Conservation (phyloP, 768 basidiomycete species). For the Xerocomellus chrysenteron region DNA sequence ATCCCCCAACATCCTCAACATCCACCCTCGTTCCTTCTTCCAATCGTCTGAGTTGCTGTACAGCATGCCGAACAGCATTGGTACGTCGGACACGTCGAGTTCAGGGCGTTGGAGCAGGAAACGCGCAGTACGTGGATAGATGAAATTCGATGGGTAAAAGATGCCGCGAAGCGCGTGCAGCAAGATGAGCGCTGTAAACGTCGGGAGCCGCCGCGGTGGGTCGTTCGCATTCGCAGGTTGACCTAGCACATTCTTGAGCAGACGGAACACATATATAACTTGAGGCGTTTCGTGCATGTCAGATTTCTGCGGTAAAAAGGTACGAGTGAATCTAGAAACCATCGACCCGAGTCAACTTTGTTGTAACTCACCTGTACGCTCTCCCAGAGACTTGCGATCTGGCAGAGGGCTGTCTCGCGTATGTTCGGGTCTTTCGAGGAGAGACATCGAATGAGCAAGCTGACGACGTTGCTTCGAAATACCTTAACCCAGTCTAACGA, state of each 20-base stretch:
- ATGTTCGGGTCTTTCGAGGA: constrained; percentile 63
- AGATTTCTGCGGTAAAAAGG: constrained; percentile 39
- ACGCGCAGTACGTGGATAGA: constrained; percentile 81
- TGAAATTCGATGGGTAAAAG: constrained; percentile 85
- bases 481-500: constrained; percentile 79
- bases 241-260: constrained; percentile 20
- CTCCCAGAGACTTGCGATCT: constrained; percentile 60
- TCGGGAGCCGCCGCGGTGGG: constrained; percentile 59
- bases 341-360: not conserved
- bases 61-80: constrained; percentile 86
- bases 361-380: constrained; percentile 55
- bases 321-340: not conserved
- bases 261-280: constrained; percentile 65
- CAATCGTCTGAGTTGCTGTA: constrained; percentile 78
- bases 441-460: constrained; percentile 69
- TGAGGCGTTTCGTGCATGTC: constrained; percentile 80
- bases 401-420: constrained; percentile 58
- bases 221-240: constrained; percentile 45
- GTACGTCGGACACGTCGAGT: constrained; percentile 80
- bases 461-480: constrained; percentile 76
- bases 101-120: constrained; percentile 89
- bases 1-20: constrained; percentile 77
- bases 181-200: constrained; percentile 78
- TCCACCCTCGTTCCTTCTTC: constrained; percentile 90
- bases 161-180: constrained; percentile 78